Evolutionary conservation across 495 filamentous ascomycete genomes (phyloP).

Genomic region (Hyaloscypha finlandica): DNA sequence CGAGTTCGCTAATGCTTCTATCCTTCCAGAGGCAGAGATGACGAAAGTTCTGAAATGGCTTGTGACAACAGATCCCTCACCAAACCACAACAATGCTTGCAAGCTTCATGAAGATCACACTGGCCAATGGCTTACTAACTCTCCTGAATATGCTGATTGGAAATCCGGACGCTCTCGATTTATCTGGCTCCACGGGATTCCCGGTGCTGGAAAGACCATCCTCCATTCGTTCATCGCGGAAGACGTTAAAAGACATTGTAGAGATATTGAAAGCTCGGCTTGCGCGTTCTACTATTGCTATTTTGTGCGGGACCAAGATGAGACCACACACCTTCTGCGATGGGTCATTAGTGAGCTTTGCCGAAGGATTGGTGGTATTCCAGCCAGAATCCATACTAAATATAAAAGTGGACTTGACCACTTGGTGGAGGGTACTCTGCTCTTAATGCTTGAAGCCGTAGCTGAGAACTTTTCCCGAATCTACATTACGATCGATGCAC

Average conservation of each 20-base stretch:
- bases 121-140: conserved; percentile 15
- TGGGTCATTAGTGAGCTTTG: conserved; percentile 31
- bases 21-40: not conserved
- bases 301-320: conserved; percentile 31
- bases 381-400: not conserved
- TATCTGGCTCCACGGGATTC: conserved; percentile 33
- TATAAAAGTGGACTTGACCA: not conserved
- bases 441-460: conserved; percentile 12
- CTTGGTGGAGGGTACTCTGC: not conserved
- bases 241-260: not conserved
- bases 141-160: conserved; percentile 25
- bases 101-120: not conserved
- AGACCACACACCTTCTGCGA: conserved; percentile 24
- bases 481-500: conserved; percentile 38
- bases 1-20: not conserved
- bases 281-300: conserved; percentile 36
- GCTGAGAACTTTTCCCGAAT: conserved; percentile 28
- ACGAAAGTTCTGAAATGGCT: not conserved
- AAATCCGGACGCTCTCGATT: conserved; percentile 13
- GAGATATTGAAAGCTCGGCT: not conserved
- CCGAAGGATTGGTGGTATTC: conserved; percentile 22
- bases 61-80: not conserved
- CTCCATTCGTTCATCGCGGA: conserved; percentile 23
- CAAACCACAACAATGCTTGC: conserved; percentile 1
- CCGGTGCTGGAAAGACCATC: conserved; percentile 33